A percentile compares a stretch with the other conserved stretches of the same genome.
Conservation (phyloP, 352 stramenopile genomes). For the Phytophthora hybrid region DNA sequence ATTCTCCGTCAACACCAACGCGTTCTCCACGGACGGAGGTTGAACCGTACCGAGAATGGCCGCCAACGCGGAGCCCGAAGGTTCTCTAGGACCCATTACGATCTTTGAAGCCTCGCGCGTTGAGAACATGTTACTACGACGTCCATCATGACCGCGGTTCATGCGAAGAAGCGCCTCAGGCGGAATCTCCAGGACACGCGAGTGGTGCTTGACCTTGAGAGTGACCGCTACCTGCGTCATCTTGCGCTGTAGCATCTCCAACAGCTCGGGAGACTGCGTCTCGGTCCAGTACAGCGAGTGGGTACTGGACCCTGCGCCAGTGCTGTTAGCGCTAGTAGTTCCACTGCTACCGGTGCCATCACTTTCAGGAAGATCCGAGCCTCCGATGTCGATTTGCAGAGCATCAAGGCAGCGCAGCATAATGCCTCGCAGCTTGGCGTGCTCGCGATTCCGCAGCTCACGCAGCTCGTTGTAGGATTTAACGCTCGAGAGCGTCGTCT, state of each 20-base stretch:
- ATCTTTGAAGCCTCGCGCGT: constrained; percentile 64
- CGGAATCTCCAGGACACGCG: constrained; percentile 34
- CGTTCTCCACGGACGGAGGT: constrained; percentile 58
- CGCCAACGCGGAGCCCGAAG: constrained; percentile 51
- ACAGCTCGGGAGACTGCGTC: constrained; percentile 48
- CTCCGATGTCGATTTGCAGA: constrained; percentile 43
- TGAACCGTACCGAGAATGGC: constrained; percentile 62
- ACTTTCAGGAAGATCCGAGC: constrained; percentile 11
- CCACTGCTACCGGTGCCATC: background rate
- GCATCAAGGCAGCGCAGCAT: constrained; percentile 74
- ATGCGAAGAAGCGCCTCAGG: constrained; percentile 39
- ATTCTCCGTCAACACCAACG: constrained; percentile 57
- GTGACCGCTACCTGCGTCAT: constrained; percentile 71
- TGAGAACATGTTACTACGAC: constrained; percentile 65
- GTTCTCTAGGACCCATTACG: constrained; percentile 59
- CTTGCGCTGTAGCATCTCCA: constrained; percentile 72
- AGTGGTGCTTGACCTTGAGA: constrained; percentile 62
- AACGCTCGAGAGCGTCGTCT: constrained; percentile 40
- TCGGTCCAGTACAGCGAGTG: constrained; percentile 59
- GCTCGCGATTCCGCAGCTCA: constrained; percentile 59
- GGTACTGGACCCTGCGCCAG: background rate
- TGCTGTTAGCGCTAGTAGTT: background rate
- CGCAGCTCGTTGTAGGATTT: constrained; percentile 62
- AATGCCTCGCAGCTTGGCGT: constrained; percentile 51
- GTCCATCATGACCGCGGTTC: constrained; percentile 28